Conservation (phyloP, 78 protist species). For the Dictyostelium citrinum region DNA sequence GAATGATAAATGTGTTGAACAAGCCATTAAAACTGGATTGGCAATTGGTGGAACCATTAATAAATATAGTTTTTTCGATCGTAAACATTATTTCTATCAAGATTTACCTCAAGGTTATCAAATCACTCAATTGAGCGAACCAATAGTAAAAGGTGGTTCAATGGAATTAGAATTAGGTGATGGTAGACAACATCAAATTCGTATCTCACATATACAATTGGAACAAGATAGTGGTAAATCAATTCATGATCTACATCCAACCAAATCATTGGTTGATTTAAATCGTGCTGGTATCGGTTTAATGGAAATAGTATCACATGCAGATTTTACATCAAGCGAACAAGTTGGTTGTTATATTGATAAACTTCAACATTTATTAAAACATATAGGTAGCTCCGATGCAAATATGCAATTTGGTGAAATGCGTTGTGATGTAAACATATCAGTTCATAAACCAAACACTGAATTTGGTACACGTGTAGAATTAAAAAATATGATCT, state of each 20-base stretch:
- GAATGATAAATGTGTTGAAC: conserved; percentile 84
- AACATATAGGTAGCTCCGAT: conserved; percentile 79
- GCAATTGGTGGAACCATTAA: conserved; percentile 68
- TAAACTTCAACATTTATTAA: conserved; percentile 77
- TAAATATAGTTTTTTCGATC: conserved; percentile 80
- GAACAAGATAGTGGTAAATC: conserved; percentile 82
- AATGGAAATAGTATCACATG: conserved; percentile 90
- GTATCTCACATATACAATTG: conserved; percentile 70
- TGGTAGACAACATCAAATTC: conserved; percentile 12
- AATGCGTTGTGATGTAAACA: conserved; percentile 90
- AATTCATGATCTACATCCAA: conserved; percentile 73
- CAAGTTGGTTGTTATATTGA: conserved; percentile 83
- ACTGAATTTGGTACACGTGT: conserved; percentile 61
- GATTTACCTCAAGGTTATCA: conserved; percentile 94
- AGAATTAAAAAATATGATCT: conserved; percentile 89
- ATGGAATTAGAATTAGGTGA: conserved; percentile 10
- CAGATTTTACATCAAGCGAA: conserved; percentile 75
- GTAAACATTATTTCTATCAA: conserved; percentile 93
- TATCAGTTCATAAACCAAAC: conserved; percentile 67
- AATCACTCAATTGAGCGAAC: conserved; percentile 88
- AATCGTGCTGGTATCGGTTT: conserved; percentile 92
- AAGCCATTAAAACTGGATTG: conserved; percentile 83
- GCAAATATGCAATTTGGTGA: conserved; percentile 92
- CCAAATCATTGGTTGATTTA: conserved; percentile 77
- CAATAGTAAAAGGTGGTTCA: conserved; percentile 75